Evolutionary conservation across 352 stramenopile species (phyloP).

Genomic region (Phytophthora citrophthora): DNA sequence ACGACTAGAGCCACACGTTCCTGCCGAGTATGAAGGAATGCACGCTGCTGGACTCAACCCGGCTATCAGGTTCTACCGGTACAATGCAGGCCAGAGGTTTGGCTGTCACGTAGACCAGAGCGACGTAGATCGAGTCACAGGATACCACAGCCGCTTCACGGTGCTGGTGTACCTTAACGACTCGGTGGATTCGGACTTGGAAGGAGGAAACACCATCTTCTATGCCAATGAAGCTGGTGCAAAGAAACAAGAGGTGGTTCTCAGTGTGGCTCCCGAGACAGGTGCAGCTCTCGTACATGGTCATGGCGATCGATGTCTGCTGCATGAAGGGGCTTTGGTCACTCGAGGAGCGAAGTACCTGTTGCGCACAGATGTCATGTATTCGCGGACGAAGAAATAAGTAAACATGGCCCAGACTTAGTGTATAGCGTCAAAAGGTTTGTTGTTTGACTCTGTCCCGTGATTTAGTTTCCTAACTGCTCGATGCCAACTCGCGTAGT

Average conservation of each 20-base stretch:
- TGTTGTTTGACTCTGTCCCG: constrained; percentile 12
- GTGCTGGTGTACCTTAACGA: constrained; percentile 88
- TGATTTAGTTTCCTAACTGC: constrained; percentile 26
- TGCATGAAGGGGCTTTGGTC: constrained; percentile 78
- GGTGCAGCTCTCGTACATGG: constrained; percentile 76
- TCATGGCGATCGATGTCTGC: constrained; percentile 74
- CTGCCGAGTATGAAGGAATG: constrained; percentile 66
- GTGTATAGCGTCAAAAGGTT: constrained; percentile 32
- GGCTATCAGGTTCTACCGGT: constrained; percentile 81
- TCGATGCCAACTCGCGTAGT: constrained; percentile 63
- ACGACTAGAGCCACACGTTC: constrained; percentile 62
- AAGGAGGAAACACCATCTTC: constrained; percentile 73
- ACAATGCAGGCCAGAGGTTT: constrained; percentile 72
- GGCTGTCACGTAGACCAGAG: constrained; percentile 88
- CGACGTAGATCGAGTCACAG: constrained; percentile 74
- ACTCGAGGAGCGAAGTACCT: constrained; percentile 74
- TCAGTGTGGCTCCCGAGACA: constrained; percentile 67
- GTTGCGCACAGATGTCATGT: constrained; percentile 86
- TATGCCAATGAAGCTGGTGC: constrained; percentile 61
- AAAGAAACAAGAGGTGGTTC: constrained; percentile 53
- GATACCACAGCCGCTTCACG: constrained; percentile 79
- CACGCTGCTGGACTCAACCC: constrained; percentile 71
- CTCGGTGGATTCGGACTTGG: constrained; percentile 69
- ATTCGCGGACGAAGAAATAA: constrained; percentile 42
- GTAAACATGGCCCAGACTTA: background rate